A percentile compares a stretch with the other conserved stretches of the same genome.
Evolutionary conservation across 1,139 yeast genomes (phyloP).

Genomic region (Sugiyamaella pinicola): DNA sequence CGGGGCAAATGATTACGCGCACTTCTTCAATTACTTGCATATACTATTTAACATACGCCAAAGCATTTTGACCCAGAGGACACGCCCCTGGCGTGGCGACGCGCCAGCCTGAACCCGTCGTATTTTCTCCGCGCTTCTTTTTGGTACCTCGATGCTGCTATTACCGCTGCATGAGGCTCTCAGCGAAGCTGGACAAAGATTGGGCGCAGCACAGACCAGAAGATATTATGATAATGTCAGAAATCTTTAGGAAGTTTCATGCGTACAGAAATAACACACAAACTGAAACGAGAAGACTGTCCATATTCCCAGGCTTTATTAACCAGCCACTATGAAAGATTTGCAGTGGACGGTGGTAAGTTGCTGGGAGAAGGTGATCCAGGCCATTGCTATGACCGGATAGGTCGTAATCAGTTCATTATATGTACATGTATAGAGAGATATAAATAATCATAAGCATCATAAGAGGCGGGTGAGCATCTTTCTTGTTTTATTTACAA

Average conservation of each 20-base stretch:
- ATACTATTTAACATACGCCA: not conserved
- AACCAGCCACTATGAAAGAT: slow-evolving; percentile 24
- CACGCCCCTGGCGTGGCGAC: too few relatives aligned
- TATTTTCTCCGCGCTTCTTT: too few relatives aligned
- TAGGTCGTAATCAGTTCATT: slow-evolving; percentile 9
- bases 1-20: not conserved
- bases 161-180: too few relatives aligned
- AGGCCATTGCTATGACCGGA: slow-evolving; percentile 10
- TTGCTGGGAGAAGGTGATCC: slow-evolving; percentile 21
- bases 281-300: slow-evolving; percentile 31
- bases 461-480: not conserved
- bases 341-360: slow-evolving; percentile 27
- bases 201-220: not conserved
- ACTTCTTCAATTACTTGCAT: not conserved
- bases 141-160: too few relatives aligned
- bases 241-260: slow-evolving; percentile 22
- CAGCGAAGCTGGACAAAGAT: too few relatives aligned
- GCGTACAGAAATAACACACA: slow-evolving; percentile 10
- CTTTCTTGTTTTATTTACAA: not conserved
- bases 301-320: slow-evolving; percentile 29
- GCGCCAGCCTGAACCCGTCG: too few relatives aligned
- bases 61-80: too few relatives aligned
- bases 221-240: slow-evolving; percentile 10
- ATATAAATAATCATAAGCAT: slow-evolving; percentile 1
- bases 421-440: slow-evolving; percentile 2